Percentiles rank a stretch among this genome's conserved stretches.
Conservation (phyloP, 305 asterid species). For the Fraxinus sp. region DNA sequence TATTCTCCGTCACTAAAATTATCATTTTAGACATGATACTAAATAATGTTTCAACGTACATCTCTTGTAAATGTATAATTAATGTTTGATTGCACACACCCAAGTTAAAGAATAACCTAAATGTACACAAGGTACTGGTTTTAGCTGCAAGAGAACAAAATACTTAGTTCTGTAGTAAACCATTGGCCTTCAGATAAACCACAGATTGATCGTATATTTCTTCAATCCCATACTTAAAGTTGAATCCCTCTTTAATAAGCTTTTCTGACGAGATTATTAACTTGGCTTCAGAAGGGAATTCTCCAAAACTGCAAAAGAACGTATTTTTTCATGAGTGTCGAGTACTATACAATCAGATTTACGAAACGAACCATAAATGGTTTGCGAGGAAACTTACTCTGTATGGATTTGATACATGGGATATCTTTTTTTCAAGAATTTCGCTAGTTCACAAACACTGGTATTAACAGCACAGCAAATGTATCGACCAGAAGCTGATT, state of each 20-base stretch:
- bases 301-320: neutral
- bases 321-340: neutral
- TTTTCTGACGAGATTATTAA: constrained; percentile 30
- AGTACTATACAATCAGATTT: neutral
- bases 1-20: neutral
- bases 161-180: neutral
- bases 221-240: neutral
- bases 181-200: neutral
- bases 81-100: neutral
- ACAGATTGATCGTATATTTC: neutral
- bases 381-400: neutral
- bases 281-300: constrained; percentile 24
- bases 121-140: neutral
- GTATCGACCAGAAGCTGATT: constrained; percentile 29
- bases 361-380: neutral
- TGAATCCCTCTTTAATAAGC: constrained; percentile 27
- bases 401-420: constrained; percentile 14
- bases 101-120: too few relatives aligned
- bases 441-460: constrained; percentile 24
- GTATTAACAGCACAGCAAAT: constrained; percentile 31
- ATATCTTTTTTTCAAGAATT: constrained; percentile 22
- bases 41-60: neutral
- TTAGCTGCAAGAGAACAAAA: neutral
- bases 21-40: neutral
- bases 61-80: neutral